phyloP scores from a whole-genome alignment of 129 eudicot species.

The sunflower (Helianthus annuus) region HanXRQr2.0-SUNRISE NC_035448.2:94165481-94165980 shows the following conservation, averaged over 20 bases:
- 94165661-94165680: background rate
- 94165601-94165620: background rate
- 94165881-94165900: background rate
- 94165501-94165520: conserved; percentile 15
- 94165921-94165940: background rate
- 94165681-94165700: conserved; percentile 12
- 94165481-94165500: background rate
- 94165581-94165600: conserved; percentile 10
- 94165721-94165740: background rate
- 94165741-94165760: conserved; percentile 14
- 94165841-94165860: no score
- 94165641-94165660: background rate
- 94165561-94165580: background rate
- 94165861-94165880: background rate
- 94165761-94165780: background rate
- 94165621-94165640: conserved; percentile 15
- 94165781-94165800: background rate
- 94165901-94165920: background rate
- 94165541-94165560: background rate
- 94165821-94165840: background rate
- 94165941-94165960: background rate
- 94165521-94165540: background rate
- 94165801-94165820: background rate
- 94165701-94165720: background rate
- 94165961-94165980: conserved; percentile 1